Conservation (phyloP, 192 early-diverging fungal species). For the Gamsiella multidivaricata region DNA sequence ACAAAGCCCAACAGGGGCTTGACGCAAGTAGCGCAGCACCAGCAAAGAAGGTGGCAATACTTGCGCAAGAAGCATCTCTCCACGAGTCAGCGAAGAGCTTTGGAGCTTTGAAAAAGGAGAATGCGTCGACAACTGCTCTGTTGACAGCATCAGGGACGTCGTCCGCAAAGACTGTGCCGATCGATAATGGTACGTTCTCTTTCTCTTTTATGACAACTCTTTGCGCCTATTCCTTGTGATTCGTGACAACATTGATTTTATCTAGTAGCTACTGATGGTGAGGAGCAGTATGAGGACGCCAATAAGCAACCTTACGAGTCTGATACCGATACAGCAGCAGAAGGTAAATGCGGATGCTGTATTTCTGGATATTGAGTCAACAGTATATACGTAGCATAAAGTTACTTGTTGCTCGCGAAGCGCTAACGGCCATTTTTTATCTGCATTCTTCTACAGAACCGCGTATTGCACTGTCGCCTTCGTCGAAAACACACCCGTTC, state of each 20-base stretch:
- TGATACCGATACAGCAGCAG: not conserved
- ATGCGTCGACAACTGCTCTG: not conserved
- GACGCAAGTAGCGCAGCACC: slow-evolving; percentile 6
- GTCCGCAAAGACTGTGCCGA: not conserved
- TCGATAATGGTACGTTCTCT: not conserved
- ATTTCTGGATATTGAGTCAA: slow-evolving; percentile 3
- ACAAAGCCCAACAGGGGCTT: slow-evolving; percentile 15
- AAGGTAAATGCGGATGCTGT: not conserved
- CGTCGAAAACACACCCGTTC: slow-evolving; percentile 8
- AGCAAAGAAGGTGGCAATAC: slow-evolving; percentile 18
- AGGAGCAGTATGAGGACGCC: not conserved
- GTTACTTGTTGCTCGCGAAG: not conserved
- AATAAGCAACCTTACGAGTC: not conserved
- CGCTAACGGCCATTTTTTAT: slow-evolving; percentile 1
- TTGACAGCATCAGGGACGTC: not conserved
- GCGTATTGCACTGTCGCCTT: not conserved
- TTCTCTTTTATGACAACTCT: not conserved
- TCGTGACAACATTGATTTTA: slow-evolving; percentile 4
- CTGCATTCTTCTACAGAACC: slow-evolving; percentile 3
- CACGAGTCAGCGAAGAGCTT: slow-evolving; percentile 18
- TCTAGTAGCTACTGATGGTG: not conserved
- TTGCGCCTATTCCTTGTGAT: not conserved
- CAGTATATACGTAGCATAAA: too few relatives aligned
- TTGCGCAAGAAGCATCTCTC: slow-evolving; percentile 26
- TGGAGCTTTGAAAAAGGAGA: slow-evolving; percentile 18